These are phyloP conservation scores for Saksenaea oblongispora DNA, from an alignment of 371 early-diverging fungal species.

Conservation along the genomic window DNA sequence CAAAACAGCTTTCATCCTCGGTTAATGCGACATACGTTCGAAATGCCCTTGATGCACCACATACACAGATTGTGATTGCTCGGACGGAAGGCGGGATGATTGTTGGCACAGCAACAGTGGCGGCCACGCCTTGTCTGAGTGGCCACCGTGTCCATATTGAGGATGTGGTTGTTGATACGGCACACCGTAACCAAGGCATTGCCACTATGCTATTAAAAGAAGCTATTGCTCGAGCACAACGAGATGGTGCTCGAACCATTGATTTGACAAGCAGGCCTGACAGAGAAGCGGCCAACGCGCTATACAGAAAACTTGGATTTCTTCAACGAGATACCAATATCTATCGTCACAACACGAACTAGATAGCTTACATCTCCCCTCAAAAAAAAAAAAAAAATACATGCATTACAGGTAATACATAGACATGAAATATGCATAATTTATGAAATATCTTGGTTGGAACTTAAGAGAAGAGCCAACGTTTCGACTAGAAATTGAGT, in stretches of 20 bases:
- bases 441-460: neutral
- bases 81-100: neutral
- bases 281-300: constrained; percentile 42
- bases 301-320: constrained; percentile 51
- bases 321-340: constrained; percentile 45
- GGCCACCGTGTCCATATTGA: constrained; percentile 50
- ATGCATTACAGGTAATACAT: too few relatives aligned
- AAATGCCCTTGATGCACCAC: constrained; percentile 22
- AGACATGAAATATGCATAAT: too few relatives aligned
- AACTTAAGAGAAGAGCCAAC: neutral
- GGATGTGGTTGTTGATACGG: constrained; percentile 41
- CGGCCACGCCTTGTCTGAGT: constrained; percentile 33
- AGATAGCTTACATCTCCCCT: too few relatives aligned
- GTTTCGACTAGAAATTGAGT: neutral
- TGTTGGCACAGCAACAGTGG: constrained; percentile 35
- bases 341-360: constrained; percentile 28
- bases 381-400: too few relatives aligned
- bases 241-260: constrained; percentile 30
- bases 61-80: constrained; percentile 28
- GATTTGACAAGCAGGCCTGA: constrained; percentile 52
- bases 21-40: constrained; percentile 10
- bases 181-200: constrained; percentile 35
- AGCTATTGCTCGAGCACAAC: constrained; percentile 26
- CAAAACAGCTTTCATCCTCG: constrained; percentile 24
- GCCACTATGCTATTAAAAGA: constrained; percentile 28